phyloP scores from a whole-genome alignment of 192 early-diverging fungal genomes.

The Piromyces finnis region DNA sequence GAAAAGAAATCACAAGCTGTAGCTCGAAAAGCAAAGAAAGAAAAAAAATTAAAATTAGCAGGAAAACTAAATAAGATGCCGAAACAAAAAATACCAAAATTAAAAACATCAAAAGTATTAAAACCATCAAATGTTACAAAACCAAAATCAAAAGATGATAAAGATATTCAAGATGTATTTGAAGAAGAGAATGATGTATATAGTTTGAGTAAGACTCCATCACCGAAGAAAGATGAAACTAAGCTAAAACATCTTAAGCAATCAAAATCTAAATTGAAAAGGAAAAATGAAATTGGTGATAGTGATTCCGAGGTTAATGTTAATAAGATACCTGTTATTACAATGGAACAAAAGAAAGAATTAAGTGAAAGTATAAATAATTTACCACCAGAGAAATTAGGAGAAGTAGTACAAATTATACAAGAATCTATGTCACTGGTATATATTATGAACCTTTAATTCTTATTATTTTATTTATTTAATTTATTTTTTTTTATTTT shows the following conservation, averaged over 20 bases:
- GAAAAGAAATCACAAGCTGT: neutral
- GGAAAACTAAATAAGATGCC: neutral
- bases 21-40: neutral
- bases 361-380: slow-evolving; percentile 49
- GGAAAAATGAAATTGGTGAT: neutral
- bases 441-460: too few species aligned
- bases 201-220: neutral
- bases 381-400: slow-evolving; percentile 40
- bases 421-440: slow-evolving; percentile 36
- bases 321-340: neutral
- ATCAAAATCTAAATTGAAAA: neutral
- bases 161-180: neutral
- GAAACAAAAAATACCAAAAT: neutral
- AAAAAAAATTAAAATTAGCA: neutral
- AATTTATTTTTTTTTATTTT: too few species aligned
- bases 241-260: neutral
- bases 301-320: neutral
- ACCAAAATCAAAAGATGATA: neutral
- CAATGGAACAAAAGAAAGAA: slow-evolving; percentile 65
- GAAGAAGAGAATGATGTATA: neutral
- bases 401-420: slow-evolving; percentile 56
- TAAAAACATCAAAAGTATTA: neutral
- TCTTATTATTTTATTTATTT: too few species aligned
- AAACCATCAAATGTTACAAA: neutral
- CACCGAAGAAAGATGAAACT: neutral